Evolutionary conservation across 2,329 filamentous ascomycete species (phyloP), one percentile per base, ranked within the genome.

Genomic region (Epichloe brachyelytri): DNA sequence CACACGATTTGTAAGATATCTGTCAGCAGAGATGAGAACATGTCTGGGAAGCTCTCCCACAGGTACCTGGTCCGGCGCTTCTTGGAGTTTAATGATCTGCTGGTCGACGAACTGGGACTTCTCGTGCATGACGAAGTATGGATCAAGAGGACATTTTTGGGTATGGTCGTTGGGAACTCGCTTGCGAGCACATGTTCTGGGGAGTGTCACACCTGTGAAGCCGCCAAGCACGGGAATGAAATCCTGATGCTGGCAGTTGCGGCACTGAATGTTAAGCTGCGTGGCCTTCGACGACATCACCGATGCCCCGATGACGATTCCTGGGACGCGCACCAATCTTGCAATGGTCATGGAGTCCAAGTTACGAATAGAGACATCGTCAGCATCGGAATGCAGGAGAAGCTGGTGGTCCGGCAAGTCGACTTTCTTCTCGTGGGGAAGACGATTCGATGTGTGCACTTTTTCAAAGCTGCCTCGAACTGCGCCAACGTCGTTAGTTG

Each of bases 261-360:
- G 82, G 72, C 93, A 98, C 68, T 94, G 83, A 48, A 98, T 85
- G 54, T 86, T 79, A 22, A 98, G 76, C 26, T 83, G 76, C 6
- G 89, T 96, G 5, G 93, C 88, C 73, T 98, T 97, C 12, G 91
- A 97, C 2, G 90, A 95, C 67, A 97, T 85, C 17, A 95, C 95
- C 1, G 91, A 96, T 45, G 93, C 93, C 45, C 93, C 91, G 57
- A 98, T 98, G 53, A 98, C 88, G 57, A 98, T 98, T 48, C 93
- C 94, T 1, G 93, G 93, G 52, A 98, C 95, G 51, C 91, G 82
- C 39, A 98, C 91, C n/a, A 98, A 83, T 59, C 89, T 84, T 5
- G 91, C 89, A 58, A 98, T 94, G 56, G 88, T 91, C 56, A 86
- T 85, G 8, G 93, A 94, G 60, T 94, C 93, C 39, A 98, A 79